Conservation (phyloP, 768 basidiomycete genomes). For the Termitomyces sp. region DNA sequence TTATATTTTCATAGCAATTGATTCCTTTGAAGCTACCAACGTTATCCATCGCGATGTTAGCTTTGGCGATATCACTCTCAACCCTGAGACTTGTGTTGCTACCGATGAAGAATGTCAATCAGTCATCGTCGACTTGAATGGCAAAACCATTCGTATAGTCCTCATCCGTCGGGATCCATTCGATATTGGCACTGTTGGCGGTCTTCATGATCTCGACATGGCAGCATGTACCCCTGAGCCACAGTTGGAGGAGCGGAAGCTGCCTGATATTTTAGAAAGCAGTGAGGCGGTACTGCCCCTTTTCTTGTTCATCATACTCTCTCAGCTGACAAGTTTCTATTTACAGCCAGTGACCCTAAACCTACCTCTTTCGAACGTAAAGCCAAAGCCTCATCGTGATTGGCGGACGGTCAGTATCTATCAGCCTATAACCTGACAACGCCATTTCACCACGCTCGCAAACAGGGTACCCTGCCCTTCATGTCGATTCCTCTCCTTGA, state of each 20-base stretch:
- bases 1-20: neutral
- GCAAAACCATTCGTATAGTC: neutral
- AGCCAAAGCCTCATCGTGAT: too few relatives aligned
- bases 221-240: neutral
- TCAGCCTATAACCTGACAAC: too few relatives aligned
- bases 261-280: too few relatives aligned
- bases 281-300: too few relatives aligned
- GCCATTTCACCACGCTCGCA: too few relatives aligned
- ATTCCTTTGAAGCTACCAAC: neutral
- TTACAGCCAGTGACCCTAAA: neutral
- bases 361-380: neutral
- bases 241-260: too few relatives aligned
- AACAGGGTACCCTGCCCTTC: too few relatives aligned
- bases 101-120: neutral
- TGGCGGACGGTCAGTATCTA: too few relatives aligned
- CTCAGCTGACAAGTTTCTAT: too few relatives aligned
- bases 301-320: neutral
- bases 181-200: neutral
- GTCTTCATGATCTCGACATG: neutral
- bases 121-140: neutral
- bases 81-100: neutral
- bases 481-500: too few relatives aligned
- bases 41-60: neutral
- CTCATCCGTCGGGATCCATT: neutral
- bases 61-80: neutral